A percentile compares a stretch with the other conserved stretches of the same genome.
These are phyloP conservation scores for Cordyceps javanica DNA, from an alignment of 2,329 filamentous ascomycete genomes.

Conservation along the genomic window DNA sequence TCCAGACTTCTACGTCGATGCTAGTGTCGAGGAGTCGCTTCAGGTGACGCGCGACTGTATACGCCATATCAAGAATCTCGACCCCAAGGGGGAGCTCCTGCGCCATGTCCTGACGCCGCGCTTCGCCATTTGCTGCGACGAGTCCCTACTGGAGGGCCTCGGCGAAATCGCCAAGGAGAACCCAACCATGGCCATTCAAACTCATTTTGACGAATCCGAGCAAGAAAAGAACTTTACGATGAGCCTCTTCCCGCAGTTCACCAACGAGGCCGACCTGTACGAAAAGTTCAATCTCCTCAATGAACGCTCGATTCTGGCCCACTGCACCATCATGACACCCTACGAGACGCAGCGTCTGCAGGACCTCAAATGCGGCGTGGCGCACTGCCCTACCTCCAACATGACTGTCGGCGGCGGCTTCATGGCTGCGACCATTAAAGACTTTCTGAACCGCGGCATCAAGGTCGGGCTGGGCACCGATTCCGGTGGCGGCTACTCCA, in stretches of 20 bases:
- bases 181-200: slow-evolving; percentile 51
- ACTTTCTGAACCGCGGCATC: slow-evolving; percentile 50
- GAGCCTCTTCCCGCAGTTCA: slow-evolving; percentile 49
- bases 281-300: slow-evolving; percentile 47
- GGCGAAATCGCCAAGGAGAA: slow-evolving; percentile 46
- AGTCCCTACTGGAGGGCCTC: slow-evolving; percentile 47
- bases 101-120: slow-evolving; percentile 50
- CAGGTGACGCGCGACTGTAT: slow-evolving; percentile 44
- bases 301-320: slow-evolving; percentile 54
- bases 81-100: slow-evolving; percentile 38
- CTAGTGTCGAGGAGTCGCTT: slow-evolving; percentile 39
- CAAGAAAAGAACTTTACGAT: slow-evolving; percentile 52
- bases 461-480: slow-evolving; percentile 64
- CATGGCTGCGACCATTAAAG: slow-evolving; percentile 54
- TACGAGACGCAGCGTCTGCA: slow-evolving; percentile 45
- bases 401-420: slow-evolving; percentile 57
- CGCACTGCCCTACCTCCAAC: slow-evolving; percentile 60
- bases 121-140: slow-evolving; percentile 55
- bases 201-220: slow-evolving; percentile 60
- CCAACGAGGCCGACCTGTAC: slow-evolving; percentile 56
- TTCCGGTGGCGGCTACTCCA: slow-evolving; percentile 56
- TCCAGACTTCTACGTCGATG: slow-evolving; percentile 48
- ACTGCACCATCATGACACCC: slow-evolving; percentile 57
- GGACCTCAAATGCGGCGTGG: slow-evolving; percentile 48
- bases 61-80: slow-evolving; percentile 37